Evolutionary conservation across 805 yeast genomes (phyloP), one percentile per base, ranked within the genome.

Genomic region (Saccharomycopsis amapae): DNA sequence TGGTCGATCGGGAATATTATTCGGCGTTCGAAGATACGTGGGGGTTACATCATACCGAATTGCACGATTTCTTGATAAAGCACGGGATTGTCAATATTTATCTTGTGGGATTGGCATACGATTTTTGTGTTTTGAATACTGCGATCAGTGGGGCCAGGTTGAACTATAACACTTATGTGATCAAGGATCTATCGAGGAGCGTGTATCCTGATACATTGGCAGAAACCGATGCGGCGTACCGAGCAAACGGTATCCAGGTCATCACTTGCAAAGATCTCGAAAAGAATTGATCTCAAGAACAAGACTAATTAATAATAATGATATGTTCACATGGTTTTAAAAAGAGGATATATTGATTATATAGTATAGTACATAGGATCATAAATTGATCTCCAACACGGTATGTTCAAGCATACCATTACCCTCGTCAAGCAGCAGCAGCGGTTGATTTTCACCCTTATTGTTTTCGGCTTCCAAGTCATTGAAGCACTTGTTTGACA

Each of bases 21-120:
- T 87, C 96, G 13, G 88, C 94, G 24, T 89, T 89, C 60, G 68
- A 72, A 44, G 97, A 89, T 62, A 71, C 77, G 24, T 85, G 95
- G 90, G 71, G 76, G 23, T 56, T 75, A 23, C 81, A 82, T 56
- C 67, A 75, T 36, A 88, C 97, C 0, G 89, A 78, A 45, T 65
- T 88, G 51, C 68, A 71, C 43, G 60, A 58, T 1, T 63, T 71
- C 35, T 67, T 89, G 51, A 60, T 58, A 22, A 20, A 65, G 1
- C 59, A 72, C 33, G 63, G 61, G 0, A 76, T 86, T 36, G 69
- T 73, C 2, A 73, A 78, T 35, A 87, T 88, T 1, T 77, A 70
- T 38, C 72, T 85, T 19, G 90, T 81, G 1, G 97, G 97, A 0
- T 56, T 89, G 18, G 96, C 97, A 0, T 78, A 79, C 52, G 97